Evolutionary conservation across 805 yeast species (phyloP).

Genomic region (Cyberlindnera americana): DNA sequence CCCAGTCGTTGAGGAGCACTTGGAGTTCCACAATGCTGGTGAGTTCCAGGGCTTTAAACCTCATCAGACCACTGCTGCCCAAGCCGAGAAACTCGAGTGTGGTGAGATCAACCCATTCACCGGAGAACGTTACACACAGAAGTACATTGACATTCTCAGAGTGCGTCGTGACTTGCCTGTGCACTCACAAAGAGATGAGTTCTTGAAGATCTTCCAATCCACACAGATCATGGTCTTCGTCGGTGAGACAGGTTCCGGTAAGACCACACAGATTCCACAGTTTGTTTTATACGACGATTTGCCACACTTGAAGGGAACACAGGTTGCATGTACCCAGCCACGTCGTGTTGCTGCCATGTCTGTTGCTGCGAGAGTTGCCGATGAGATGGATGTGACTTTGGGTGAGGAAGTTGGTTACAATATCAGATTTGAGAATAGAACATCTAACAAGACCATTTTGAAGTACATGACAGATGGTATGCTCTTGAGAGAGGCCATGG

Average conservation of each 20-base stretch:
- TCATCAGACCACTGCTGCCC: constrained; percentile 62
- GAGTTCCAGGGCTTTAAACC: constrained; percentile 55
- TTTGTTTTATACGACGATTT: constrained; percentile 87
- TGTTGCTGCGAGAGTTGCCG: constrained; percentile 95
- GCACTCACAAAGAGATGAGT: constrained; percentile 88
- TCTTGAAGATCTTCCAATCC: constrained; percentile 74
- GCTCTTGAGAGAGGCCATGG: constrained; percentile 96
- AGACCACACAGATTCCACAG: constrained; percentile 97
- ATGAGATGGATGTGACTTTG: constrained; percentile 89
- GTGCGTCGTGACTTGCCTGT: constrained; percentile 88
- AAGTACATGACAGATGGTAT: constrained; percentile 99
- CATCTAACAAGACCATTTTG: constrained; percentile 73
- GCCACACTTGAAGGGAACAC: constrained; percentile 80
- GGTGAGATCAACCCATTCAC: constrained; percentile 76
- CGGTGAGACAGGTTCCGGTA: constrained; percentile 99
- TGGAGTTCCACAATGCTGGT: constrained; percentile 61
- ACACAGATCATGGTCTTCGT: constrained; percentile 97
- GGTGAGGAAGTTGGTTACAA: constrained; percentile 96
- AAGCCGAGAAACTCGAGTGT: constrained; percentile 56
- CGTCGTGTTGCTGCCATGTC: constrained; percentile 99
- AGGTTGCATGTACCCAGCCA: constrained; percentile 95
- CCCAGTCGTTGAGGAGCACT: constrained; percentile 30
- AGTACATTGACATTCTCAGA: constrained; percentile 74
- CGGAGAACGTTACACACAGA: constrained; percentile 54
- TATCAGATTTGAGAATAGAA: constrained; percentile 89